These are phyloP conservation scores for Eucalyptus caleyi DNA, from an alignment of 345 rosid species.

Conservation along the genomic window DNA sequence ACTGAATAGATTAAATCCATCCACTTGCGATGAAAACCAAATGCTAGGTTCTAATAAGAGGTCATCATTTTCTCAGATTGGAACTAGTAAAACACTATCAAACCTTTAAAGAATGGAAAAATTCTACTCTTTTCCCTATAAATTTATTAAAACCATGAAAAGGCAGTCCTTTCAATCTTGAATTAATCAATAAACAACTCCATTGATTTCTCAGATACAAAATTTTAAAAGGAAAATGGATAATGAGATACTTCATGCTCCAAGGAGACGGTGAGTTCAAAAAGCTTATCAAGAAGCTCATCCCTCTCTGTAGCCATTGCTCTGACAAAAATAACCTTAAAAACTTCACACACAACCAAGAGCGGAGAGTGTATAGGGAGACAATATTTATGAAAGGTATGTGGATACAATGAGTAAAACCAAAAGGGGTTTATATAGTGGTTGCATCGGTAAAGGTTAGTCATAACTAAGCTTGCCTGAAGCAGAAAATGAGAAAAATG, in stretches of 20 bases:
- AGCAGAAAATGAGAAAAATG: background rate
- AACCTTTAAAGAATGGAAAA: background rate
- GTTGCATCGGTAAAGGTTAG: background rate
- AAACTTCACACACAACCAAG: background rate
- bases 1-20: background rate
- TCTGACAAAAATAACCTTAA: background rate
- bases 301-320: background rate
- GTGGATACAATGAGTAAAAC: background rate
- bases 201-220: background rate
- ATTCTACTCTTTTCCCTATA: background rate
- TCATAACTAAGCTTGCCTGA: background rate
- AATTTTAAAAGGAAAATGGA: background rate
- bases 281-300: background rate
- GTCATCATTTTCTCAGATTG: background rate
- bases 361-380: background rate
- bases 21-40: background rate
- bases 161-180: background rate
- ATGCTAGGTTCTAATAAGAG: background rate
- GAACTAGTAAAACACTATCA: background rate
- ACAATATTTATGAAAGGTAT: background rate
- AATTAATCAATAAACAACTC: background rate
- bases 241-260: background rate
- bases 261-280: background rate
- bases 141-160: background rate
- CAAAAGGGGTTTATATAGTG: background rate